Percentiles rank a stretch among this genome's conserved stretches.
These are phyloP conservation scores for Diospyros kaki DNA, from an alignment of 148 eudicot species.

Conservation along the genomic window DNA sequence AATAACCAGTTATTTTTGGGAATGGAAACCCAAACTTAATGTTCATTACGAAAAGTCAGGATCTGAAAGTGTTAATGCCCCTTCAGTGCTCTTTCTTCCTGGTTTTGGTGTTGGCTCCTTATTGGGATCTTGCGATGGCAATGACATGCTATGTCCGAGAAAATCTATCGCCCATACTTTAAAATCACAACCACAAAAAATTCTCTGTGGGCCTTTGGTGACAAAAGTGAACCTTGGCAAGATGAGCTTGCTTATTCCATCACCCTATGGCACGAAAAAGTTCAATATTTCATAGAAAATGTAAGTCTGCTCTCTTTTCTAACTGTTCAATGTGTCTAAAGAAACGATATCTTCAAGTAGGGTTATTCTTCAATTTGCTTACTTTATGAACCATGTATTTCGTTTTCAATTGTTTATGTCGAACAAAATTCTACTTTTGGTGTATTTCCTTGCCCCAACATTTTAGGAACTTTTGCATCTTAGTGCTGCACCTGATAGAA, in stretches of 20 bases:
- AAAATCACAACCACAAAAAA: slow-evolving; percentile 15
- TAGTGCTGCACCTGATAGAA: not conserved
- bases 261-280: slow-evolving; percentile 92
- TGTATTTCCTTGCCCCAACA: not conserved
- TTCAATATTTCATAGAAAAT: slow-evolving; percentile 70
- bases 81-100: slow-evolving; percentile 81
- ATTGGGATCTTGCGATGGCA: slow-evolving; percentile 57
- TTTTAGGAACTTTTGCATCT: not conserved
- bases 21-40: slow-evolving; percentile 80
- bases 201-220: slow-evolving; percentile 80
- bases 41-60: slow-evolving; percentile 84
- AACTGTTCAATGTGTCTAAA: not conserved
- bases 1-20: slow-evolving; percentile 59
- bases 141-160: slow-evolving; percentile 45
- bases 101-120: slow-evolving; percentile 98
- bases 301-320: slow-evolving; percentile 20
- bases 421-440: not conserved
- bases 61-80: slow-evolving; percentile 51
- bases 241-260: slow-evolving; percentile 82
- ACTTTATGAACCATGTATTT: not conserved
- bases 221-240: slow-evolving; percentile 83
- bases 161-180: slow-evolving; percentile 4
- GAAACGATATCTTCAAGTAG: not conserved
- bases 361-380: not conserved
- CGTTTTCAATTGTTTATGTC: not conserved